These are phyloP conservation scores for Globisporangium apiculatum DNA, from an alignment of 352 stramenopile species.

Conservation along the genomic window DNA sequence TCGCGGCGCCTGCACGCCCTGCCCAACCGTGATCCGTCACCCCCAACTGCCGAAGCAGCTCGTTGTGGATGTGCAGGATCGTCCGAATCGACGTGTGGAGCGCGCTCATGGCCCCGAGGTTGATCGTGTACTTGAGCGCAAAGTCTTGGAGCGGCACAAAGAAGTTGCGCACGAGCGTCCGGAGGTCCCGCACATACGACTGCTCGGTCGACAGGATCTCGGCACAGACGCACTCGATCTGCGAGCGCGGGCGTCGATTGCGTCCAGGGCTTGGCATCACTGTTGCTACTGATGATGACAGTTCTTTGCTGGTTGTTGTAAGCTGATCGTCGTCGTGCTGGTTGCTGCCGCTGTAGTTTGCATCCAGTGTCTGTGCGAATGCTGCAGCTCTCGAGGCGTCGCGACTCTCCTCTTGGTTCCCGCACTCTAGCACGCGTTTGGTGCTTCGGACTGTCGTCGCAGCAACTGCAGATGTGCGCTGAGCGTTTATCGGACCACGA, in stretches of 20 bases:
- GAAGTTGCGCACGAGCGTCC: constrained; percentile 21
- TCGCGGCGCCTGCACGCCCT: too few relatives aligned
- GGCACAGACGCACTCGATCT: constrained; percentile 17
- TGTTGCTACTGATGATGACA: background rate
- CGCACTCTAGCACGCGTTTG: too few relatives aligned
- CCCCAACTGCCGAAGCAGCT: constrained; percentile 16
- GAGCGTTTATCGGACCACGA: too few relatives aligned
- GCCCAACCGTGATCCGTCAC: background rate
- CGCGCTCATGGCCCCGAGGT: constrained; percentile 19
- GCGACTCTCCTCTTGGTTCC: background rate
- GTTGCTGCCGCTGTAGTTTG: background rate
- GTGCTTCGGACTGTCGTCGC: background rate
- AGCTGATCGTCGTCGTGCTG: background rate
- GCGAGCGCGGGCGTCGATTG: background rate
- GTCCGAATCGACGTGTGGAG: constrained; percentile 22
- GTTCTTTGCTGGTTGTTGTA: too few relatives aligned
- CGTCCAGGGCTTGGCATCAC: background rate
- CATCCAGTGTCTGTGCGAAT: background rate
- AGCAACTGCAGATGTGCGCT: too few relatives aligned
- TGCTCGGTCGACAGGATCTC: constrained; percentile 27
- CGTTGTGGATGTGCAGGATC: constrained; percentile 29
- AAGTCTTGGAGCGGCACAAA: constrained; percentile 25
- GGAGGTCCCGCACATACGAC: constrained; percentile 21
- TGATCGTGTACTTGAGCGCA: constrained; percentile 16
- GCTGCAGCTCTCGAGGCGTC: background rate